Evolutionary conservation across 192 early-diverging fungal species (phyloP).

Genomic region (Coemansia sp.): DNA sequence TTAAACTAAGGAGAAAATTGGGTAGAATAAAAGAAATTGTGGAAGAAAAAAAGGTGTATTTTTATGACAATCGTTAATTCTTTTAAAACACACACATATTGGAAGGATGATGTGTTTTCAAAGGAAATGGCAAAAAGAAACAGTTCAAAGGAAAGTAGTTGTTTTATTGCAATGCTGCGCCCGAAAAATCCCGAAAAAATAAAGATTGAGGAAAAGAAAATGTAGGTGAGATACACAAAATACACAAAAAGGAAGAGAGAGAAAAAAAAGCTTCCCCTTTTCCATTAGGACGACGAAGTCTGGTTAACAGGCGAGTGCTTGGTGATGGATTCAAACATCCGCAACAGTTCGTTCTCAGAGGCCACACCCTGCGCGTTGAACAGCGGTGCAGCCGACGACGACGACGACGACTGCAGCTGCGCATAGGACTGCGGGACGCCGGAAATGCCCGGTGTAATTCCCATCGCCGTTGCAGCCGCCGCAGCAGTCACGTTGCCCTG

Average conservation of each 20-base stretch:
- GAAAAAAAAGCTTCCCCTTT: too few species aligned
- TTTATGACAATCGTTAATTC: too few species aligned
- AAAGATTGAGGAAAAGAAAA: background rate
- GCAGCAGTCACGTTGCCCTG: slow-evolving; percentile 25
- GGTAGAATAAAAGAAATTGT: too few species aligned
- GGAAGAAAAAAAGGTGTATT: too few species aligned
- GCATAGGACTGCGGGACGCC: slow-evolving; percentile 34
- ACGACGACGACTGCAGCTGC: slow-evolving; percentile 2
- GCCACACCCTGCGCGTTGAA: background rate
- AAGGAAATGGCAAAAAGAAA: too few species aligned
- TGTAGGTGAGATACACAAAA: background rate
- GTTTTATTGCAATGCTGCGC: too few species aligned
- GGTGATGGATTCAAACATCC: slow-evolving; percentile 40
- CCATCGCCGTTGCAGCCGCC: slow-evolving; percentile 48
- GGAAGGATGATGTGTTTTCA: too few species aligned
- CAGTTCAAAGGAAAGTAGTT: too few species aligned
- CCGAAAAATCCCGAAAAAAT: too few species aligned
- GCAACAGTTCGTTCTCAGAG: slow-evolving; percentile 37
- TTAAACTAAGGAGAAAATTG: too few species aligned
- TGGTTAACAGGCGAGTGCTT: slow-evolving; percentile 10
- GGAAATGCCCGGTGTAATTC: slow-evolving; percentile 42
- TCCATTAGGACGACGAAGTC: background rate
- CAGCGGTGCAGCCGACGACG: too few species aligned
- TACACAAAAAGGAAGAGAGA: background rate
- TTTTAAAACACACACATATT: too few species aligned